Percentiles rank a stretch among this genome's conserved stretches.
Evolutionary conservation across 1,284 basidiomycete genomes (phyloP).

Genomic region (Boletus mariae): DNA sequence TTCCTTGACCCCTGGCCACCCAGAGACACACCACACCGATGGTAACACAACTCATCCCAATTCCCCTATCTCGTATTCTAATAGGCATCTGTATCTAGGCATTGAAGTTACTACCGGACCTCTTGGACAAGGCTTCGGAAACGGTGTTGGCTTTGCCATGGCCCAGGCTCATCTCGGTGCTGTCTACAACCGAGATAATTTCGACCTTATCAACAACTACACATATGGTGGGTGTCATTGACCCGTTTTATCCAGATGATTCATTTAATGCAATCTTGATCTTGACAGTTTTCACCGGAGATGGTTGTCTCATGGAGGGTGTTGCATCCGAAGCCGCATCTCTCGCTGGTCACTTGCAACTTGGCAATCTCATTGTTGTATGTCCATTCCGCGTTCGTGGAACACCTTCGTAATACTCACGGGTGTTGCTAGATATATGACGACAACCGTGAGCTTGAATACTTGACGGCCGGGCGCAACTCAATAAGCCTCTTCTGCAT

Average conservation of each 20-base stretch:
- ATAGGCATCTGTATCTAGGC: slow-evolving; percentile 36
- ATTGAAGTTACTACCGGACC: slow-evolving; percentile 97
- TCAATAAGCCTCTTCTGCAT: slow-evolving; percentile 11
- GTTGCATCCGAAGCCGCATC: slow-evolving; percentile 88
- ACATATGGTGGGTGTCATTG: slow-evolving; percentile 64
- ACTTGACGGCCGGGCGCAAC: slow-evolving; percentile 1
- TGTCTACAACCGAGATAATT: slow-evolving; percentile 85
- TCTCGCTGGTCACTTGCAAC: slow-evolving; percentile 88
- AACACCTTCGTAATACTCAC: slow-evolving; percentile 12
- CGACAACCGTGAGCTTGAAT: slow-evolving; percentile 67
- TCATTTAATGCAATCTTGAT: slow-evolving; percentile 10
- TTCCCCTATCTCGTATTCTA: slow-evolving; percentile 4
- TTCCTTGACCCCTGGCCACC: slow-evolving; percentile 90
- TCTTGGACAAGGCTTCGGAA: slow-evolving; percentile 91
- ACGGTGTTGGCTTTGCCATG: slow-evolving; percentile 91
- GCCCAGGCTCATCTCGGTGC: slow-evolving; percentile 89
- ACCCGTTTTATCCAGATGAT: not conserved
- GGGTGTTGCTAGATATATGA: slow-evolving; percentile 67
- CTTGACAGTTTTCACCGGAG: slow-evolving; percentile 76
- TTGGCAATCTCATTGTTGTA: slow-evolving; percentile 89
- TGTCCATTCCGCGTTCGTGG: slow-evolving; percentile 31
- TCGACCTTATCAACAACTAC: slow-evolving; percentile 84
- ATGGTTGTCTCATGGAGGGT: slow-evolving; percentile 97
- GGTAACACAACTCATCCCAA: slow-evolving; percentile 40
- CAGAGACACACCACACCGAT: slow-evolving; percentile 84